Evolutionary conservation across 2,329 filamentous ascomycete species (phyloP).

Genomic region (Parastagonospora nodorum): DNA sequence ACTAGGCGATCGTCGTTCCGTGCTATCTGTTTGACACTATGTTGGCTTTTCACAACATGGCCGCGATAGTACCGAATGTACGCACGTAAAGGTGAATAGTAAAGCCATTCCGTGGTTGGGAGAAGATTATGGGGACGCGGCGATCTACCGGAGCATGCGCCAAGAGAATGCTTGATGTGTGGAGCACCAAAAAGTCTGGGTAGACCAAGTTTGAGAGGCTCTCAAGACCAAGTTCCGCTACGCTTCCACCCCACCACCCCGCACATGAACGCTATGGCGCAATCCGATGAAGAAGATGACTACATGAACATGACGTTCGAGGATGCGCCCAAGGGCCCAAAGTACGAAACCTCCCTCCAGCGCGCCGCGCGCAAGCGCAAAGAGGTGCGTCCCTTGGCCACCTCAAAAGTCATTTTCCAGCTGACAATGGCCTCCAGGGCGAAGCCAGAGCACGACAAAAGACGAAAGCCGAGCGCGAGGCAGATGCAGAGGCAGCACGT

Average conservation of each 20-base stretch:
- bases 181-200: background rate
- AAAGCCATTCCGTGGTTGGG: background rate
- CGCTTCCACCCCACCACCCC: background rate
- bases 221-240: no score
- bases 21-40: background rate
- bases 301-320: conserved; percentile 96
- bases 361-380: conserved; percentile 59
- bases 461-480: conserved; percentile 83
- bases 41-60: background rate
- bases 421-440: conserved; percentile 26
- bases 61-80: background rate
- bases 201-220: background rate
- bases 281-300: conserved; percentile 79
- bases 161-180: conserved; percentile 8
- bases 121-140: background rate
- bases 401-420: background rate
- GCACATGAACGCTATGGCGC: conserved; percentile 27
- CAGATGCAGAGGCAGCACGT: conserved; percentile 71
- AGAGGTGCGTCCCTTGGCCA: conserved; percentile 47
- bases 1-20: no score
- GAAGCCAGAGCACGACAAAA: conserved; percentile 52
- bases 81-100: background rate
- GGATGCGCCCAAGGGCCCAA: conserved; percentile 58
- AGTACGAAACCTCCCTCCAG: conserved; percentile 67
- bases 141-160: background rate